Evolutionary conservation across 371 early-diverging fungal genomes (phyloP).

Genomic region (Lichtheimia ramosa): DNA sequence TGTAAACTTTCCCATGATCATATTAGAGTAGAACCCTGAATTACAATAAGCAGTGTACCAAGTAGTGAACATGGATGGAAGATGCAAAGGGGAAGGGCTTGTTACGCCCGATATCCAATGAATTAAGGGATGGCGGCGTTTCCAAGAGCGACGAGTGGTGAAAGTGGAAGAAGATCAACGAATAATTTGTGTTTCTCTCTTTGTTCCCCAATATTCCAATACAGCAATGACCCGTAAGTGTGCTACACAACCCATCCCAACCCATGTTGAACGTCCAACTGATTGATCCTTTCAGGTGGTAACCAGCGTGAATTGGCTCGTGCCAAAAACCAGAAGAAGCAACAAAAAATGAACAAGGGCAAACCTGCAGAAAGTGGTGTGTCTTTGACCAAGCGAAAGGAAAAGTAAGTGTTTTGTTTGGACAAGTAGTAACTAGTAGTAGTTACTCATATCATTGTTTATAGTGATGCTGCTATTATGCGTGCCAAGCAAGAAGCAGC

Average conservation of each 20-base stretch:
- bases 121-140: no score
- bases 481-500: slow-evolving; percentile 59
- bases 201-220: neutral
- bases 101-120: no score
- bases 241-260: neutral
- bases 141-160: no score
- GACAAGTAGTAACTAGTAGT: no score
- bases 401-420: slow-evolving; percentile 38
- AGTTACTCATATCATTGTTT: neutral
- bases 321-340: slow-evolving; percentile 54
- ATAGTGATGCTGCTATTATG: slow-evolving; percentile 63
- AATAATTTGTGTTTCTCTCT: no score
- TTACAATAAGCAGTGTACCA: no score
- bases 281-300: slow-evolving; percentile 38
- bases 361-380: slow-evolving; percentile 36
- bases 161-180: no score
- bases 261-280: neutral
- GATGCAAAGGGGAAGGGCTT: no score
- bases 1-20: no score
- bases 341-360: slow-evolving; percentile 40
- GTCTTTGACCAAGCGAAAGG: slow-evolving; percentile 51
- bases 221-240: slow-evolving; percentile 1
- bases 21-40: no score
- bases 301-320: slow-evolving; percentile 64
- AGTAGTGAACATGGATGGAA: no score